Base-by-base conservation (phyloP, 192 early-diverging fungal genomes). In the Podila minutissima region DNA sequence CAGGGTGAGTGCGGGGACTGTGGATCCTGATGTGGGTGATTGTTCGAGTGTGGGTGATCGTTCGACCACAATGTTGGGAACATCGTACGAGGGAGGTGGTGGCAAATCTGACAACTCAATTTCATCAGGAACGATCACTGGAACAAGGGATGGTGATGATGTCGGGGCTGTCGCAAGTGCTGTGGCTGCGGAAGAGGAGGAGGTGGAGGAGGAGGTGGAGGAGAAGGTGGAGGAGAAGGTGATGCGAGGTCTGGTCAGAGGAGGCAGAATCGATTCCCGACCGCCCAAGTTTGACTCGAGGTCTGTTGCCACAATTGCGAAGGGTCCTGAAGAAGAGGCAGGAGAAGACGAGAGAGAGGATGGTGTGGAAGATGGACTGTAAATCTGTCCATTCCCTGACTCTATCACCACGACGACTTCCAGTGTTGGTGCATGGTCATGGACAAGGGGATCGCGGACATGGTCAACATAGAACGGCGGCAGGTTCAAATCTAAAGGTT, bases 381-480 rank as follows among this genome's bases (percentile, higher is more conserved):
- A 22, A 5, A 55, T 55, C 53, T 55, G 53, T 55, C 53, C 53
- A 9, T n/a, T 55, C 1, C 53, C 22, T 10, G 53, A 20, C 24
- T n/a, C 53, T 1, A 24, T 10, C 53, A 55, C 8, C 38, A 59
- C 24, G 12, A 59, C 24, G 12, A 26, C 37, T n/a, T 69, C 67
- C 24, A 58, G 57, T 46, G 64, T n/a, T 17, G 57, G 15, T 41
- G 63, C 49, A 13, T 64, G 59, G 15, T 69, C 66, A 48, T 41
- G 59, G 12, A 75, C 66, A 22, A 67, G 20, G 17, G 66, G 74
- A 38, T 75, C 74, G 13, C 66, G 66, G 11, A 55, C 49, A 69
- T 75, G 66, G 28, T 69, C 74, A 17, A 64, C 57, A 49, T 75
- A 75, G 19, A 62, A 75, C 12, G 74, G 74, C 9, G 66, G 74